Percentiles rank a stretch among this genome's conserved stretches.
Conservation (phyloP, 2,329 filamentous ascomycete species). For the Ramularia endophylla region DNA sequence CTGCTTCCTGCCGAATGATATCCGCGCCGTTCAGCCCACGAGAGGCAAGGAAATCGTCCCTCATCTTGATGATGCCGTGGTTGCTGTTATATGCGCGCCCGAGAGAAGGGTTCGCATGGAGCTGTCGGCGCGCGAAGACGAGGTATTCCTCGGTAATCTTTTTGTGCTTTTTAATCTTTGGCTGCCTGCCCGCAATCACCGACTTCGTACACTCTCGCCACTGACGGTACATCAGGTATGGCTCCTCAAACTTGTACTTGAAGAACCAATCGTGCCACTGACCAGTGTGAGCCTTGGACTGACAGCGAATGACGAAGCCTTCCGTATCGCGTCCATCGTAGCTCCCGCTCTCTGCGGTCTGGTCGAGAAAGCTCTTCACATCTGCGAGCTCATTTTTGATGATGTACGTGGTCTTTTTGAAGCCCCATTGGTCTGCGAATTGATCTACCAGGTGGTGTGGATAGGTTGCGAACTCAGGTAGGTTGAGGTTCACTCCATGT, state of each 20-base stretch:
- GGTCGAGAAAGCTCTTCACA: conserved; percentile 76
- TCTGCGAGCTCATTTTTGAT: conserved; percentile 66
- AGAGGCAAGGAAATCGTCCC: conserved; percentile 78
- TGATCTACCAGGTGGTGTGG: conserved; percentile 74
- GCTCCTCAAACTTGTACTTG: conserved; percentile 99
- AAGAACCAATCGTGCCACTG: conserved; percentile 95
- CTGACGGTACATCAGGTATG: conserved; percentile 97
- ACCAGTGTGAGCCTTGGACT: conserved; percentile 47
- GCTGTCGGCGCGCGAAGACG: conserved; percentile 66
- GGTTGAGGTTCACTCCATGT: conserved; percentile 91
- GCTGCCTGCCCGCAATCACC: conserved; percentile 67
- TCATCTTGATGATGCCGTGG: conserved; percentile 88
- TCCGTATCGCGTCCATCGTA: conserved; percentile 91
- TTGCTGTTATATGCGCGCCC: conserved; percentile 72
- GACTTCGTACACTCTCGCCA: conserved; percentile 97
- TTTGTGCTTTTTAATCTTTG: conserved; percentile 78
- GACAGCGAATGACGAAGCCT: conserved; percentile 90
- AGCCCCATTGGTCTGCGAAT: conserved; percentile 90
- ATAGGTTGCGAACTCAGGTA: conserved; percentile 88
- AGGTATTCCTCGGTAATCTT: conserved; percentile 91
- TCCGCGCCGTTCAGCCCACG: conserved; percentile 84
- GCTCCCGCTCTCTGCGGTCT: conserved; percentile 78
- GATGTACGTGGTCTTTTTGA: conserved; percentile 79
- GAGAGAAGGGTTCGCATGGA: conserved; percentile 62
- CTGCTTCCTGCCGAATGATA: conserved; percentile 69